Evolutionary conservation across 2,329 filamentous ascomycete genomes (phyloP), one percentile per base, ranked within the genome.

Genomic region (Microcyclospora pomicola): DNA sequence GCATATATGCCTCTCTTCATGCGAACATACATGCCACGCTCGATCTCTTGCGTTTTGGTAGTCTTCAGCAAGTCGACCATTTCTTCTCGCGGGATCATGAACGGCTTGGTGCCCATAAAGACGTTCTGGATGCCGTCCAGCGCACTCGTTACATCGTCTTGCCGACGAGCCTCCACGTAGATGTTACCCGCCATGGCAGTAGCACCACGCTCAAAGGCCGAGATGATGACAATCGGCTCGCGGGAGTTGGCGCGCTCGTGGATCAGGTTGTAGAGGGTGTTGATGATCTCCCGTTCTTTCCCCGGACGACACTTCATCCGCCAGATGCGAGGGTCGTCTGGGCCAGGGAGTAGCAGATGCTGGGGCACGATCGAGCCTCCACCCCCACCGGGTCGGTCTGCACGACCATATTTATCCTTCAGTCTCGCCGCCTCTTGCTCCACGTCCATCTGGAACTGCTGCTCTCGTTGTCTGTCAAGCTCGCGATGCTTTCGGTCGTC

Each of bases 281-380:
- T 82, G 37, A 98, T 72, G 29, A 93, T 80, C 55, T 98, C 91
- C 43, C 81, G 77, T 63, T 98, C 91, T 61, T 98, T 98, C 51
- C 88, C 88, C 49, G 91, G 84, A 58, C 91, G 91, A 63, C 86
- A 94, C 52, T 82, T 79, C 45, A 94, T 80, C 43, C 82, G 85
- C 84, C 85, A 98, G 56, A 98, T 96, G 52, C 83, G 86, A 1
- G 91, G 91, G 59, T 98, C 91, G 45, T 95, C 82, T 35, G 95
- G 87, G 52, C 84, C 91, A 4, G 91, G 91, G 32, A 96, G 76
- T 10, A 96, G 72, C 31, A 96, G 65, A 44, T 84, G 76, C 60
- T 88, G 87, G 14, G 87, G 86, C 2, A 93, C 78, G 34, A 88
- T 75, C 2, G 80, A 75, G 15, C 81, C 76, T 52, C 88, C 82